Evolutionary conservation across 2,329 filamentous ascomycete genomes (phyloP), one percentile per base, ranked within the genome.

Genomic region (Colletotrichum noveboracense): DNA sequence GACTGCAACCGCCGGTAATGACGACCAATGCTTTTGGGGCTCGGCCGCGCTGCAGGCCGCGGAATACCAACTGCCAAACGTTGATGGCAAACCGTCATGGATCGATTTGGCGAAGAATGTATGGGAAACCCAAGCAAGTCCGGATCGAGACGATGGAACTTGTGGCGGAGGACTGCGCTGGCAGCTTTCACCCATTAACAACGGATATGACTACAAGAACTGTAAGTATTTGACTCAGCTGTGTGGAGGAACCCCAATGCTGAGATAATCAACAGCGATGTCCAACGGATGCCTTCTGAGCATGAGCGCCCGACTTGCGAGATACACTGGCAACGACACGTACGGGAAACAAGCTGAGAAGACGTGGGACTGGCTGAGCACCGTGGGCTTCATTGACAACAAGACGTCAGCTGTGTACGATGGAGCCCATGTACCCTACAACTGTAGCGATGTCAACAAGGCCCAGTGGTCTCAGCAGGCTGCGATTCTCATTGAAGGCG

Each of bases 191-290:
- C 83, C 87, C 0, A 89, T 91, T 79, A 93, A 94, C 80, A 86
- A 83, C 34, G 93, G 93, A 5, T 95, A 92, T 83, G 87, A 90
- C 78, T 94, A 94, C 87, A 95, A 91, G 79, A 90, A 90, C 77
- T 84, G 82, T 80, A 55, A 70, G 71, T 56, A 14, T 24, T 13
- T 26, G 24, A 9, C 21, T 7, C 24, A 2, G 18, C 13, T 36
- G 21, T 2, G 1, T 6, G 14, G 9, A 13, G n/a, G 7, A 13
- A 10, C 6, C 36, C 14, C 7, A 52, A 7, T 13, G 48, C 56
- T 28, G 21, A 43, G 8, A 26, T 6, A 6, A 2, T 2, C 8
- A 52, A 16, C 43, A 78, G 80, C 87, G 30, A 84, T 87, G 12
- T 86, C 87, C n/a, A 89, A 88, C 76, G 87, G 85, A 13, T 83